phyloP scores from a whole-genome alignment of 1,284 basidiomycete species.

The Butyriboletus regius region DNA sequence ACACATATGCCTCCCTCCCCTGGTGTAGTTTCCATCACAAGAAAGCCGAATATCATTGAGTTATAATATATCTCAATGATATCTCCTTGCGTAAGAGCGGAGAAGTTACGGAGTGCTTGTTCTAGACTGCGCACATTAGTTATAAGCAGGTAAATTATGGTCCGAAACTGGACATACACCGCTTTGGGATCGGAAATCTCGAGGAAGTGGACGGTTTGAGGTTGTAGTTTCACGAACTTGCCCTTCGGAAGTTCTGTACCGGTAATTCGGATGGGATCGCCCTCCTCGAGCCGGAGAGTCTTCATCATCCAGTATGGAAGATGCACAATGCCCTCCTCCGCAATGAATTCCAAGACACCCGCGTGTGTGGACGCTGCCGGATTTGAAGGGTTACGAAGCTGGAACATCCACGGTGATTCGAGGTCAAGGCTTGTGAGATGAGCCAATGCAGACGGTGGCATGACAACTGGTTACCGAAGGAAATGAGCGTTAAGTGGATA shows the following conservation, averaged over 20 bases:
- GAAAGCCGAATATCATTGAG: conserved; percentile 86
- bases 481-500: conserved; percentile 3
- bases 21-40: conserved; percentile 90
- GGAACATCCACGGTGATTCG: conserved; percentile 92
- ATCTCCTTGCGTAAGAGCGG: conserved; percentile 82
- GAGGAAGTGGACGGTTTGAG: conserved; percentile 90
- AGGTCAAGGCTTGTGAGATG: conserved; percentile 84
- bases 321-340: conserved; percentile 91
- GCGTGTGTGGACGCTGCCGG: conserved; percentile 85
- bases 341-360: conserved; percentile 98
- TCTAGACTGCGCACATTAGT: conserved; percentile 61
- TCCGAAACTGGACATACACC: conserved; percentile 57
- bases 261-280: conserved; percentile 88
- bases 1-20: conserved; percentile 85
- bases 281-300: conserved; percentile 84
- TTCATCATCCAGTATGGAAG: conserved; percentile 99
- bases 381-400: conserved; percentile 84
- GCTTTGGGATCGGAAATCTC: conserved; percentile 94
- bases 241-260: conserved; percentile 87
- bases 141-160: neutral
- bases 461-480: conserved; percentile 64
- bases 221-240: conserved; percentile 93
- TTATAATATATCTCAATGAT: conserved; percentile 91
- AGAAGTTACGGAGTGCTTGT: conserved; percentile 89
- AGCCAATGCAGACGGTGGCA: conserved; percentile 92